Conservation (phyloP, 768 basidiomycete genomes). For the Pleurotus eryngii region DNA sequence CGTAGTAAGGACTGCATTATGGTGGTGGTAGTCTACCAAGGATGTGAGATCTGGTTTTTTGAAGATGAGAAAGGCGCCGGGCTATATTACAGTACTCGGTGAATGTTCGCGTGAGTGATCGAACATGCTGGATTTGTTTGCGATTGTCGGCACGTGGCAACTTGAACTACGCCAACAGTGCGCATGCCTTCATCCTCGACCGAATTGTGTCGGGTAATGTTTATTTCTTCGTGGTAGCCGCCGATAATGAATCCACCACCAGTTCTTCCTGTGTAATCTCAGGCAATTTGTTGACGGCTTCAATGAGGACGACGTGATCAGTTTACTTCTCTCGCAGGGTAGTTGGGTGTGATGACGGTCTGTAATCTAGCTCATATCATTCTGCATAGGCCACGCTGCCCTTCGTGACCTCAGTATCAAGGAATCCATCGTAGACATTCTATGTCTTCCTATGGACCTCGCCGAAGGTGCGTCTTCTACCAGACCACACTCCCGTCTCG, state of each 20-base stretch:
- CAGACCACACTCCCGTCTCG: background rate
- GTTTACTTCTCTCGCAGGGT: background rate
- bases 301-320: background rate
- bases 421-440: background rate
- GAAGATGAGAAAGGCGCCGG: background rate
- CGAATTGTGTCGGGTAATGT: no score
- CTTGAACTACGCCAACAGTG: no score
- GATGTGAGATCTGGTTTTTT: background rate
- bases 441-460: background rate
- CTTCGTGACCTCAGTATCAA: background rate
- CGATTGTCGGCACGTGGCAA: background rate
- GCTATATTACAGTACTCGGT: background rate
- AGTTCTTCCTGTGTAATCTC: no score
- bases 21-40: background rate
- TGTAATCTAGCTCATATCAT: no score
- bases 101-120: background rate
- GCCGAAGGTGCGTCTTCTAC: background rate
- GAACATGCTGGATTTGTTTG: slow-evolving; percentile 4
- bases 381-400: background rate
- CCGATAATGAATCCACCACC: no score
- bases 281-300: background rate
- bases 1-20: slow-evolving; percentile 74
- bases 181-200: no score
- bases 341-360: no score
- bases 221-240: no score